Percentiles rank a stretch among this genome's conserved stretches.
These are phyloP conservation scores for Pseudopyrenochaeta lycopersici DNA, from an alignment of 2,329 filamentous ascomycete species.

Conservation along the genomic window DNA sequence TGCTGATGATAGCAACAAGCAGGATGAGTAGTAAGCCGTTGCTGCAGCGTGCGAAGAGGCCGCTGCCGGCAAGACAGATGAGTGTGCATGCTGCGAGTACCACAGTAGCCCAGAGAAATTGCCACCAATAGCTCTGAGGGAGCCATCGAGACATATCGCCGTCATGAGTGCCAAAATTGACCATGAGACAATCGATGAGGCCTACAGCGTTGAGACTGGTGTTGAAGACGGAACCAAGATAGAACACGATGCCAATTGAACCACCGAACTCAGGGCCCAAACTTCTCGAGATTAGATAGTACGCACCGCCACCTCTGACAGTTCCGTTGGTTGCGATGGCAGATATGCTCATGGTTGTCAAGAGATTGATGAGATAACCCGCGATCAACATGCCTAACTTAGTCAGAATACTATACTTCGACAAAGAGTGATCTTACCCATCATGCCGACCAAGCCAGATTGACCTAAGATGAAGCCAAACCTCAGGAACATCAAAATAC, in stretches of 20 bases:
- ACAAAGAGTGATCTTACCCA: conserved; percentile 64
- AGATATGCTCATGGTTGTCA: conserved; percentile 85
- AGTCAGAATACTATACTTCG: conserved; percentile 5
- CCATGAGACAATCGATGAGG: conserved; percentile 80
- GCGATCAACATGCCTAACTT: conserved; percentile 66
- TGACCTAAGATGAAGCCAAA: conserved; percentile 88
- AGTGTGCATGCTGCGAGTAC: conserved; percentile 76
- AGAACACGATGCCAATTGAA: conserved; percentile 87
- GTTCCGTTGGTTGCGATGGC: conserved; percentile 91
- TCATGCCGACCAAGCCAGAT: conserved; percentile 79
- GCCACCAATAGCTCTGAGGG: conserved; percentile 77
- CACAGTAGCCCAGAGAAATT: conserved; percentile 77
- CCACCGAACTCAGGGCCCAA: conserved; percentile 89
- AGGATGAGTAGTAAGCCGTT: conserved; percentile 78
- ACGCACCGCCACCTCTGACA: conserved; percentile 85
- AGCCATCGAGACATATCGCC: conserved; percentile 69
- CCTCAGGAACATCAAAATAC: conserved; percentile 90
- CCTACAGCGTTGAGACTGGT: conserved; percentile 88
- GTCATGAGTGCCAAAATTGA: conserved; percentile 71
- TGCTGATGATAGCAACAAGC: conserved; percentile 78
- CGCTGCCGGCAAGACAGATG: conserved; percentile 81
- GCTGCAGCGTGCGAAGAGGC: conserved; percentile 81
- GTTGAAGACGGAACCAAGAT: conserved; percentile 83
- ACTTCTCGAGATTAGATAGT: conserved; percentile 87
- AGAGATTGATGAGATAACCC: conserved; percentile 82